These are phyloP conservation scores for Lupinus albus DNA, from an alignment of 306 rosid genomes.

Conservation along the genomic window DNA sequence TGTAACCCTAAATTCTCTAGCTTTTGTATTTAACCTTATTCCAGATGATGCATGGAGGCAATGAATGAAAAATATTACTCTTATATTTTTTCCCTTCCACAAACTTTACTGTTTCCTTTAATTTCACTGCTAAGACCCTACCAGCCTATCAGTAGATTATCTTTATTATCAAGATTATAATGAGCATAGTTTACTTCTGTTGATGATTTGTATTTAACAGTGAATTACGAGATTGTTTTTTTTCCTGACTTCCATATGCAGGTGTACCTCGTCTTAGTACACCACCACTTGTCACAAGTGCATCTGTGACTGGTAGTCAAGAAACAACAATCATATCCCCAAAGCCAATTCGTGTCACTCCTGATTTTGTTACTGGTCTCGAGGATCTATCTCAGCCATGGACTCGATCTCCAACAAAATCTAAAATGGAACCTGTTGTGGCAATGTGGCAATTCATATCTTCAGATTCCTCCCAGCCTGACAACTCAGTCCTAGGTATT, in stretches of 20 bases:
- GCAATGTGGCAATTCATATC: conserved; percentile 84
- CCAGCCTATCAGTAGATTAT: conserved; percentile 23
- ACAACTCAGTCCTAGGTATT: conserved; percentile 72
- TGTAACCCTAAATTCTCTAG: no score
- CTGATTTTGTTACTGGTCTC: conserved; percentile 68
- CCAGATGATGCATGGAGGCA: no score
- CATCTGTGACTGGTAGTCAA: conserved; percentile 58
- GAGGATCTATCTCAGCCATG: conserved; percentile 97
- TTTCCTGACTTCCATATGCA: conserved; percentile 49
- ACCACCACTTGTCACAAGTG: conserved; percentile 80
- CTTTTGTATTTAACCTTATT: no score
- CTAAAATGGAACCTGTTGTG: conserved; percentile 81
- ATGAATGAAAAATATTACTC: no score
- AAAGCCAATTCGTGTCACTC: conserved; percentile 83
- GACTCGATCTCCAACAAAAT: conserved; percentile 96
- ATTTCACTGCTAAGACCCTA: no score
- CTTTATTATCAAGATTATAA: conserved; percentile 34
- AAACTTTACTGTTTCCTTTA: no score
- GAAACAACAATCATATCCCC: conserved; percentile 77
- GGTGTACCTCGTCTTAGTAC: conserved; percentile 99
- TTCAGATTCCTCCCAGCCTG: conserved; percentile 57
- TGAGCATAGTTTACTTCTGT: conserved; percentile 19
- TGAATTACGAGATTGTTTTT: conserved; percentile 29
- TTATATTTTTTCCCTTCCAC: no score
- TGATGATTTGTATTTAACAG: conserved; percentile 25